These are phyloP conservation scores for Hymenoscyphus fructigenus DNA, from an alignment of 2,329 filamentous ascomycete genomes.

Conservation along the genomic window DNA sequence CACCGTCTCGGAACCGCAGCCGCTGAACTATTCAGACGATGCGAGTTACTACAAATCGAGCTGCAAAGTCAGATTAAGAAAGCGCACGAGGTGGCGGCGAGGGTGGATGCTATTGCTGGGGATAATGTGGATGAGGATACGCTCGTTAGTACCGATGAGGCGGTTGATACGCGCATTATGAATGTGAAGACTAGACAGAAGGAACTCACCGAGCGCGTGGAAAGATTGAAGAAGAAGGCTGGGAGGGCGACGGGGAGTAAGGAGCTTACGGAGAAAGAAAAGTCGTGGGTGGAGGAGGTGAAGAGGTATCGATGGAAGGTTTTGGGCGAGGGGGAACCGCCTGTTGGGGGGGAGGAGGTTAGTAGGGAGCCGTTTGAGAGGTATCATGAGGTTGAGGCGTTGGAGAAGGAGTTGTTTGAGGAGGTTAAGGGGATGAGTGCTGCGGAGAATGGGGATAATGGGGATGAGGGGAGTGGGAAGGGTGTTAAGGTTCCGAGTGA, in stretches of 20 bases:
- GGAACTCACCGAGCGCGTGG: constrained; percentile 57
- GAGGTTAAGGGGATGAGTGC: constrained; percentile 37
- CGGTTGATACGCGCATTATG: constrained; percentile 58
- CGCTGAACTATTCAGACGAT: constrained; percentile 70
- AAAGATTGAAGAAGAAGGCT: constrained; percentile 54
- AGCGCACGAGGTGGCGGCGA: constrained; percentile 62
- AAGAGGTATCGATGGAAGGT: constrained; percentile 42
- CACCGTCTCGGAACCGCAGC: constrained; percentile 66
- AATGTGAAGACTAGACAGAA: constrained; percentile 55
- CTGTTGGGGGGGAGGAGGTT: constrained; percentile 7
- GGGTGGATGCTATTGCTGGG: constrained; percentile 65
- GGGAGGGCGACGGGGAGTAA: constrained; percentile 45
- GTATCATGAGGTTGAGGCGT: constrained; percentile 45
- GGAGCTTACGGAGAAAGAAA: constrained; percentile 63
- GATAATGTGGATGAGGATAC: constrained; percentile 55
- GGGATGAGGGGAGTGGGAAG: constrained; percentile 21
- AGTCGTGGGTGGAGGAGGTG: constrained; percentile 58
- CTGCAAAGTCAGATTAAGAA: constrained; percentile 66
- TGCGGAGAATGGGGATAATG: constrained; percentile 39
- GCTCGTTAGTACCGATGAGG: constrained; percentile 48
- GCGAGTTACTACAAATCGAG: constrained; percentile 66
- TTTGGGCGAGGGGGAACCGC: constrained; percentile 18
- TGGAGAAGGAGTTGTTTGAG: constrained; percentile 41
- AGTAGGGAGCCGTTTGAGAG: constrained; percentile 54
- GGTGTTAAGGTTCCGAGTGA: constrained; percentile 52